phyloP scores from a whole-genome alignment of 768 basidiomycete species.

The Termitomyces sp. region DNA sequence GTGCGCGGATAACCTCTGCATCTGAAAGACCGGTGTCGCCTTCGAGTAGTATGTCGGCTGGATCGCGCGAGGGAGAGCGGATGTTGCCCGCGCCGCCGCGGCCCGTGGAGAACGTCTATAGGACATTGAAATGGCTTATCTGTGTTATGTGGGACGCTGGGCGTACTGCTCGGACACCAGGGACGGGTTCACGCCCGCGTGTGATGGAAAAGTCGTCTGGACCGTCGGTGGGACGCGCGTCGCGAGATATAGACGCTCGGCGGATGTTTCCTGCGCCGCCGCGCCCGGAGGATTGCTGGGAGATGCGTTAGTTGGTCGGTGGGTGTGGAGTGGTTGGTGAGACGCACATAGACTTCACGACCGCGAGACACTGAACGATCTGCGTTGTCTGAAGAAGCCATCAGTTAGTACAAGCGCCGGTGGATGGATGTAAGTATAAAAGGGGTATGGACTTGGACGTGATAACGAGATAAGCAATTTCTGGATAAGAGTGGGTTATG shows the following conservation, averaged over 20 bases:
- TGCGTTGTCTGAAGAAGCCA: constrained; percentile 3
- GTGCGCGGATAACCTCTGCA: constrained; percentile 32
- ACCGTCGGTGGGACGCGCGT: constrained; percentile 33
- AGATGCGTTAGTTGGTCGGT: neutral
- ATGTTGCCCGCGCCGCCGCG: constrained; percentile 92
- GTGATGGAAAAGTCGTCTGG: constrained; percentile 54
- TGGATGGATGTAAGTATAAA: neutral
- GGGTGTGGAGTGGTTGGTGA: neutral
- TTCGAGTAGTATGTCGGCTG: constrained; percentile 12
- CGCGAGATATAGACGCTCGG: constrained; percentile 43
- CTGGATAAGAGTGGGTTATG: neutral
- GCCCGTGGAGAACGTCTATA: constrained; percentile 60
- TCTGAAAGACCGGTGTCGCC: constrained; percentile 28
- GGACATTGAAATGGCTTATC: neutral
- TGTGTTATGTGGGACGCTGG: neutral
- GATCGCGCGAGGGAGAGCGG: constrained; percentile 68
- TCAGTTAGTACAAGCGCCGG: too few relatives aligned
- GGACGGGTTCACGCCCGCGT: constrained; percentile 57
- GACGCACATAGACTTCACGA: constrained; percentile 54
- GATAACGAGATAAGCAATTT: neutral
- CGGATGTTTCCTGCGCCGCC: constrained; percentile 75
- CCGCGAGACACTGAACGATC: constrained; percentile 58
- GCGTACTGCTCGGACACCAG: constrained; percentile 34
- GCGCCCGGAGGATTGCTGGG: constrained; percentile 56
- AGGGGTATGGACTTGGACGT: neutral